A percentile compares a stretch with the other conserved stretches of the same genome.
Conservation (phyloP, 1,284 basidiomycete genomes). For the Pyrrhoderma noxium region DNA sequence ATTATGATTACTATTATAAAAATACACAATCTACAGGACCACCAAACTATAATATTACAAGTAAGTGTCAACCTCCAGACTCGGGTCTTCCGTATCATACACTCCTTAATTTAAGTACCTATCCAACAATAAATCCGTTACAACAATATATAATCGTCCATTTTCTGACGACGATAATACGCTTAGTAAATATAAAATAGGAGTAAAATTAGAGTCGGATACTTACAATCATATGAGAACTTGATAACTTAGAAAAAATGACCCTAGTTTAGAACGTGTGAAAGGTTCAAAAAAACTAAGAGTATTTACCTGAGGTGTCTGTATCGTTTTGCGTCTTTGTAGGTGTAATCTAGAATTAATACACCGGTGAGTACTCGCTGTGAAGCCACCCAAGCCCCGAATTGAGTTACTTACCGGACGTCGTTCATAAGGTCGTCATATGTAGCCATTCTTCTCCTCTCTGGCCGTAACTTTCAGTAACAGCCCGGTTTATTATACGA, state of each 20-base stretch:
- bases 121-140: too few relatives aligned
- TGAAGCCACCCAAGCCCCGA: background rate
- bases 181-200: too few relatives aligned
- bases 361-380: background rate
- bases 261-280: background rate
- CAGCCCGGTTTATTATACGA: background rate
- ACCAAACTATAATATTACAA: too few relatives aligned
- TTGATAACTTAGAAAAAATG: background rate
- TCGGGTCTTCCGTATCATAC: too few relatives aligned
- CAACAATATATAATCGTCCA: too few relatives aligned
- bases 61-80: too few relatives aligned
- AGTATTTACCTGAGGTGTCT: background rate
- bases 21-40: too few relatives aligned
- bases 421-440: conserved; percentile 12
- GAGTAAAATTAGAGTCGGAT: too few relatives aligned
- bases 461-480: background rate
- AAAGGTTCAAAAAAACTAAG: background rate
- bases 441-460: conserved; percentile 7
- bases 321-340: background rate
- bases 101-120: too few relatives aligned
- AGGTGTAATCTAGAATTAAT: background rate
- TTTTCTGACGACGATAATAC: too few relatives aligned
- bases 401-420: conserved; percentile 8
- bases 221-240: background rate
- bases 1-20: too few relatives aligned